Evolutionary conservation across 1,284 basidiomycete genomes (phyloP).

Genomic region (Erythrobasidium hasegawianum): DNA sequence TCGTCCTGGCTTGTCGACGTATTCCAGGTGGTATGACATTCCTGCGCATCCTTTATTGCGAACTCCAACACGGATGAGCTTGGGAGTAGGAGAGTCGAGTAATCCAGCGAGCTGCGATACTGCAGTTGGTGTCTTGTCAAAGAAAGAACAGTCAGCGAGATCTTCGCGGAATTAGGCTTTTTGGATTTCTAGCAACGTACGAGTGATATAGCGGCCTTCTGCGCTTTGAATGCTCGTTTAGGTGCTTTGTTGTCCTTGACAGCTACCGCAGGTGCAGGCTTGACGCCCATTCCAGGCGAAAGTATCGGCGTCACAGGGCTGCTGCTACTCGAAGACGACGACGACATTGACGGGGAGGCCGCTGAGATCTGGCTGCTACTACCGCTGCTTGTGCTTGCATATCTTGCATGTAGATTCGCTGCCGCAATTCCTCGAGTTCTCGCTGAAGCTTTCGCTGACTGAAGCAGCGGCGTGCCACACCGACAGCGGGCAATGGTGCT

Average conservation of each 20-base stretch:
- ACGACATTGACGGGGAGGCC: constrained; percentile 15
- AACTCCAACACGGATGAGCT: constrained; percentile 90
- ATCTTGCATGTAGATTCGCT: neutral
- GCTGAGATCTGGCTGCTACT: constrained; percentile 40
- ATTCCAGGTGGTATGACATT: constrained; percentile 94
- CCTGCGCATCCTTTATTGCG: constrained; percentile 98
- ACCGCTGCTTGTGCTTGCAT: neutral
- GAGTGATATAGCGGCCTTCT: constrained; percentile 76
- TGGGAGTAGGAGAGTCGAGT: constrained; percentile 73
- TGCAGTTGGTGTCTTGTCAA: constrained; percentile 84
- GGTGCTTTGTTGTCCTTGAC: constrained; percentile 6
- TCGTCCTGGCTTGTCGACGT: constrained; percentile 80
- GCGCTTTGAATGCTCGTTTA: constrained; percentile 56
- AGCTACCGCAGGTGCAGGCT: constrained; percentile 9
- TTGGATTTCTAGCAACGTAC: too few relatives aligned
- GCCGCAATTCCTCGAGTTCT: neutral
- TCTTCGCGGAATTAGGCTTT: too few relatives aligned
- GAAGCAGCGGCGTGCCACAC: constrained; percentile 1
- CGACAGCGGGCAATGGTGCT: neutral
- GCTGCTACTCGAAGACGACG: constrained; percentile 5
- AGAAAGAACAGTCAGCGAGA: neutral
- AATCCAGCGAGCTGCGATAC: constrained; percentile 67
- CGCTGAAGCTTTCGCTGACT: neutral
- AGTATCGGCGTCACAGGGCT: too few relatives aligned
- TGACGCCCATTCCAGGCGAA: neutral